Evolutionary conservation across 768 basidiomycete species (phyloP).

Genomic region (Termitomyces heimii): DNA sequence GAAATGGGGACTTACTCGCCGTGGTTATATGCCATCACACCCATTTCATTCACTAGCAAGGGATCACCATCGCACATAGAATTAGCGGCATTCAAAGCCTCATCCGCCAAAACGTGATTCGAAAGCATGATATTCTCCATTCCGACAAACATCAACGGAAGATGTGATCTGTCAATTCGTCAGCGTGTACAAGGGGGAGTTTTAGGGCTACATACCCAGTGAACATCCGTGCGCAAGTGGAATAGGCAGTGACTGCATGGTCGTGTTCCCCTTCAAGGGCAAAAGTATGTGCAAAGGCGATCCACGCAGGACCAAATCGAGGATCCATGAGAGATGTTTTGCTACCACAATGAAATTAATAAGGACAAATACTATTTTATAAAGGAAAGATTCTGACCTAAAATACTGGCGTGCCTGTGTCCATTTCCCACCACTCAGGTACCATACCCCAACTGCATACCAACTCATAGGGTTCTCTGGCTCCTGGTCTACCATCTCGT

Average conservation of each 20-base stretch:
- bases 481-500: conserved; percentile 91
- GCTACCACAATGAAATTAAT: conserved; percentile 31
- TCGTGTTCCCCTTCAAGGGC: conserved; percentile 97
- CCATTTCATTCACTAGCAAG: conserved; percentile 84
- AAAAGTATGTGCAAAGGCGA: conserved; percentile 97
- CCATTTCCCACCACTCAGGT: conserved; percentile 83
- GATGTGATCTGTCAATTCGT: conserved; percentile 66
- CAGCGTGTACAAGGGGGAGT: not conserved
- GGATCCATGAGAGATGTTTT: conserved; percentile 98
- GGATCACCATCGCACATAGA: conserved; percentile 86
- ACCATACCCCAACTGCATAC: conserved; percentile 99
- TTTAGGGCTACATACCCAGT: conserved; percentile 61
- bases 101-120: conserved; percentile 76
- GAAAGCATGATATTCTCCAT: conserved; percentile 96
- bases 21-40: conserved; percentile 87
- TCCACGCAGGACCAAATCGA: conserved; percentile 94
- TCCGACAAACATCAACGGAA: conserved; percentile 92
- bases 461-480: conserved; percentile 92
- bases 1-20: conserved; percentile 52
- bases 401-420: conserved; percentile 91
- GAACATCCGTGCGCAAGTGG: conserved; percentile 92
- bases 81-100: conserved; percentile 80
- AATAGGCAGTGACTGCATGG: conserved; percentile 97
- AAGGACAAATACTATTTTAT: not conserved
- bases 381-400: conserved; percentile 44